Conservation (phyloP, 2,329 filamentous ascomycete genomes). For the Penicillium expansum region DNA sequence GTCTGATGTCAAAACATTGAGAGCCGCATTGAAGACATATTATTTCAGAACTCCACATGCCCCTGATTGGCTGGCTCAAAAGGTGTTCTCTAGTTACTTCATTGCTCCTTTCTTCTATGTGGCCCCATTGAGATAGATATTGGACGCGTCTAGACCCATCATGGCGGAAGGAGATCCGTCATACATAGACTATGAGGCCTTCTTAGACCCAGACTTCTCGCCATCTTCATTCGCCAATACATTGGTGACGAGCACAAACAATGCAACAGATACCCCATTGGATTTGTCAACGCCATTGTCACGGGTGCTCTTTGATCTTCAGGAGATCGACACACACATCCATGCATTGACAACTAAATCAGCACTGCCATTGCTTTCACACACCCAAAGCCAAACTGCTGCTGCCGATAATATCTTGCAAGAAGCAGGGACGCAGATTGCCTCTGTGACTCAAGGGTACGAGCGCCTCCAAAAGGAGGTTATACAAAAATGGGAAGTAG, state of each 20-base stretch:
- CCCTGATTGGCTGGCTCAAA: neutral
- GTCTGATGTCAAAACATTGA: slow-evolving; percentile 3
- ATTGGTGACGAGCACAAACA: slow-evolving; percentile 86
- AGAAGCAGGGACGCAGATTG: slow-evolving; percentile 76
- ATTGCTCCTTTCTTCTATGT: slow-evolving; percentile 1
- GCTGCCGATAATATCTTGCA: slow-evolving; percentile 70
- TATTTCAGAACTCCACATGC: neutral
- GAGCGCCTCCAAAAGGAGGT: slow-evolving; percentile 83
- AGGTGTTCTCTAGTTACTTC: neutral
- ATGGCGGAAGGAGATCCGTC: slow-evolving; percentile 55
- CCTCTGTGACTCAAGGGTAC: slow-evolving; percentile 79
- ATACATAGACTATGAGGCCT: slow-evolving; percentile 94
- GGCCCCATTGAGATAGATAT: neutral
- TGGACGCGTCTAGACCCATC: slow-evolving; percentile 9
- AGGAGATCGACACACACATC: slow-evolving; percentile 95
- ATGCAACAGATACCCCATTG: slow-evolving; percentile 81
- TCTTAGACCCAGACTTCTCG: slow-evolving; percentile 79
- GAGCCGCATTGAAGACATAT: neutral
- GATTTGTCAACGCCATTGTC: slow-evolving; percentile 94
- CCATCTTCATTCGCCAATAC: slow-evolving; percentile 81
- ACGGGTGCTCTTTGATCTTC: slow-evolving; percentile 89
- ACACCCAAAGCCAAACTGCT: slow-evolving; percentile 72
- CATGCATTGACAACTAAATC: slow-evolving; percentile 82
- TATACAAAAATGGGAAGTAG: slow-evolving; percentile 76
- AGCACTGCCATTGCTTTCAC: slow-evolving; percentile 73